Percentiles rank a stretch among this genome's conserved stretches.
These are phyloP conservation scores for Camellia japonica DNA, from an alignment of 148 eudicot species.

Conservation along the genomic window DNA sequence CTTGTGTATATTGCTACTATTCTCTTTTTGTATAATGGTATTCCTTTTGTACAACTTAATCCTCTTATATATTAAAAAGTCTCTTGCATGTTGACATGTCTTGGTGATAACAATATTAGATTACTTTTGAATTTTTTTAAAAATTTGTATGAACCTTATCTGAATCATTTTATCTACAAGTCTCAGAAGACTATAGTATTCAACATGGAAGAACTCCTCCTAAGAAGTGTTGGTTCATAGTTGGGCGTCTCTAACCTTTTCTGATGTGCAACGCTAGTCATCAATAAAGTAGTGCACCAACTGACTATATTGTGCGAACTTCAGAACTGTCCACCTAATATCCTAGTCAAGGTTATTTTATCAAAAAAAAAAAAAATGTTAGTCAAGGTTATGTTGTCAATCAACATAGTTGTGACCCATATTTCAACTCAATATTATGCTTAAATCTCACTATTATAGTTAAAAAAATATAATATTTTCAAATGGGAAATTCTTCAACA, in stretches of 20 bases:
- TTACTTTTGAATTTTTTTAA: too few species aligned
- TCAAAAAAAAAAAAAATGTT: too few species aligned
- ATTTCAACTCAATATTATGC: background rate
- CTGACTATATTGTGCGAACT: background rate
- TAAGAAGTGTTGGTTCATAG: too few species aligned
- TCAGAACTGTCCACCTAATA: slow-evolving; percentile 3
- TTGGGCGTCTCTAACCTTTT: background rate
- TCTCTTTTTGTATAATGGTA: background rate
- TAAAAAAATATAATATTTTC: background rate
- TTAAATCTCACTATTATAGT: background rate
- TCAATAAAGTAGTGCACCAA: background rate
- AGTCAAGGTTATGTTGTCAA: too few species aligned
- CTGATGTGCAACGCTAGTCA: background rate
- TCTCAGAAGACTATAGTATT: too few species aligned
- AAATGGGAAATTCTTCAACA: background rate
- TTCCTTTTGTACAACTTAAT: too few species aligned
- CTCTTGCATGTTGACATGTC: background rate
- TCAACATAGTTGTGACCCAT: too few species aligned
- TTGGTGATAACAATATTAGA: background rate
- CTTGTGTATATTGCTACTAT: background rate
- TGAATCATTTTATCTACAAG: too few species aligned
- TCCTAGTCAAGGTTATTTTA: background rate
- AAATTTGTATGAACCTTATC: too few species aligned
- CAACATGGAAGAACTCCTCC: too few species aligned
- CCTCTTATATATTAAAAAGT: background rate